Percentiles rank a stretch among this genome's conserved stretches.
These are phyloP conservation scores for Myxozyma sirexii DNA, from an alignment of 805 yeast species.

Conservation along the genomic window DNA sequence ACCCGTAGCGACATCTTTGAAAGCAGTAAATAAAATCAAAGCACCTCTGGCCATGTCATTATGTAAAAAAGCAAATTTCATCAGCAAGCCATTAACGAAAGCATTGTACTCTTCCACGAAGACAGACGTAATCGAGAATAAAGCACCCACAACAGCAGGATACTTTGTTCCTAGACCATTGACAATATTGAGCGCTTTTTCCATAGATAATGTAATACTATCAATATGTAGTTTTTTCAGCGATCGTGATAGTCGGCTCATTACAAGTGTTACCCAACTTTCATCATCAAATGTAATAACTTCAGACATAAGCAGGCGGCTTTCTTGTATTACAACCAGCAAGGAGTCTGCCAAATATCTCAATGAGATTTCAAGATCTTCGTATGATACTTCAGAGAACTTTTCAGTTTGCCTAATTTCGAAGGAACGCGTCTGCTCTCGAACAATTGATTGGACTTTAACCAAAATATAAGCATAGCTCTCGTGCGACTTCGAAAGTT, in stretches of 20 bases:
- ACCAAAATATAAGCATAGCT: neutral
- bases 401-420: neutral
- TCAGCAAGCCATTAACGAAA: slow-evolving; percentile 50
- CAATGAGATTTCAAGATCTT: slow-evolving; percentile 48
- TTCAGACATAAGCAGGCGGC: slow-evolving; percentile 36
- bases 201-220: slow-evolving; percentile 45
- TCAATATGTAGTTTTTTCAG: slow-evolving; percentile 50
- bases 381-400: neutral
- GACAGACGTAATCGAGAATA: slow-evolving; percentile 60
- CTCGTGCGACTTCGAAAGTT: neutral
- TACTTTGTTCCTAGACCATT: slow-evolving; percentile 45
- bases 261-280: slow-evolving; percentile 59
- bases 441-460: neutral
- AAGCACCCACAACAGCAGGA: slow-evolving; percentile 40
- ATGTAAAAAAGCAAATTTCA: slow-evolving; percentile 54
- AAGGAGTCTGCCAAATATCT: slow-evolving; percentile 60
- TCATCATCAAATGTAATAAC: slow-evolving; percentile 55
- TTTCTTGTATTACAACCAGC: slow-evolving; percentile 67
- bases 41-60: slow-evolving; percentile 61
- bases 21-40: slow-evolving; percentile 56
- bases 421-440: neutral
- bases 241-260: slow-evolving; percentile 35
- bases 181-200: slow-evolving; percentile 44
- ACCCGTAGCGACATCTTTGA: slow-evolving; percentile 64
- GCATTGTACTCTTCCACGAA: slow-evolving; percentile 61